A percentile compares a stretch with the other conserved stretches of the same genome.
These are phyloP conservation scores for Alternaria alternata DNA, from an alignment of 2,329 filamentous ascomycete genomes.

Conservation along the genomic window DNA sequence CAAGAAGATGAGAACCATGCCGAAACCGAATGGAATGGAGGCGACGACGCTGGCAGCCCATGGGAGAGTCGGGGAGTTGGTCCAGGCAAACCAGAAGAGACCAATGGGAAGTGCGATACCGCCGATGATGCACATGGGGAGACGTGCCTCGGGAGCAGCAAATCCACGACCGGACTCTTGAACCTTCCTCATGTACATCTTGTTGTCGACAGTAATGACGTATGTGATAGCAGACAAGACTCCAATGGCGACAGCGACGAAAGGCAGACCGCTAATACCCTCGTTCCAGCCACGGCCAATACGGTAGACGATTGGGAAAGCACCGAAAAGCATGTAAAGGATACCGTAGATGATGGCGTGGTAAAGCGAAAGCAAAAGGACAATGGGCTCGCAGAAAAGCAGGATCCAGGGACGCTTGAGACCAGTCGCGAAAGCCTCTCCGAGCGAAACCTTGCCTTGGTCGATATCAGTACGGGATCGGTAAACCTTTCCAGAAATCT, in stretches of 20 bases:
- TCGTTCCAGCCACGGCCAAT: constrained; percentile 47
- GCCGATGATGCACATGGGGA: constrained; percentile 69
- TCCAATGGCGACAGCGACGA: constrained; percentile 73
- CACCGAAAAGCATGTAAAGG: constrained; percentile 60
- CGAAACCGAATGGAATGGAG: constrained; percentile 64
- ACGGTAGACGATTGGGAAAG: constrained; percentile 70
- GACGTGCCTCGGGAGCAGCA: constrained; percentile 71
- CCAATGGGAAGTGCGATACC: constrained; percentile 66
- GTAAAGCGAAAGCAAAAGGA: constrained; percentile 70
- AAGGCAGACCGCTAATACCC: constrained; percentile 57
- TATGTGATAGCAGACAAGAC: constrained; percentile 68
- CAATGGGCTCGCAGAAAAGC: constrained; percentile 74
- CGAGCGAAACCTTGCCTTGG: constrained; percentile 55
- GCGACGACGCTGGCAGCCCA: constrained; percentile 65
- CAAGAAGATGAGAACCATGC: constrained; percentile 73
- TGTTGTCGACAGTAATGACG: constrained; percentile 50
- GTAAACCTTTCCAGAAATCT: constrained; percentile 63
- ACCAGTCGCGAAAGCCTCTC: constrained; percentile 62
- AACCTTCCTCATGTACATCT: constrained; percentile 51
- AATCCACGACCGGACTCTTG: constrained; percentile 59
- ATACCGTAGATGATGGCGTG: constrained; percentile 63
- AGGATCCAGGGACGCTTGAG: constrained; percentile 74
- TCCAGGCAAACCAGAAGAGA: constrained; percentile 56
- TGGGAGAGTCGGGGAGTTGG: constrained; percentile 59
- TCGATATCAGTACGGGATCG: constrained; percentile 57